Evolutionary conservation across 2,329 filamentous ascomycete genomes (phyloP).

Genomic region (Didymella pomorum): DNA sequence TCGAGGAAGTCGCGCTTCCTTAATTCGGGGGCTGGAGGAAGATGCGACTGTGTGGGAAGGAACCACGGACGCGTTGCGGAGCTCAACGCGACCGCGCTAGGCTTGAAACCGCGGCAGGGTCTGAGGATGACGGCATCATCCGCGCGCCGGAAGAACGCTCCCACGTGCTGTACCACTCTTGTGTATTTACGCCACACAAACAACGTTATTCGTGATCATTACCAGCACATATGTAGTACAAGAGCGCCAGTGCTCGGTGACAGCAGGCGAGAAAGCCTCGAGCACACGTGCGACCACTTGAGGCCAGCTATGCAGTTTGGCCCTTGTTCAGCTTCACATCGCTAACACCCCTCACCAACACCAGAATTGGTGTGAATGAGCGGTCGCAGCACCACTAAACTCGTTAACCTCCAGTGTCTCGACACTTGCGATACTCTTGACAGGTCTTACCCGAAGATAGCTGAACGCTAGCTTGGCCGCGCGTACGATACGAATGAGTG

Average conservation of each 20-base stretch:
- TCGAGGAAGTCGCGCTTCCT: slow-evolving; percentile 1
- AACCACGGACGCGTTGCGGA: slow-evolving; percentile 18
- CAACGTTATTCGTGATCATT: background rate
- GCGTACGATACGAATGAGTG: slow-evolving; percentile 4
- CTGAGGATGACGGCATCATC: slow-evolving; percentile 13
- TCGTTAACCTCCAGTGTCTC: background rate
- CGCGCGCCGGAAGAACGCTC: slow-evolving; percentile 24
- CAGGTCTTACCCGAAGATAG: background rate
- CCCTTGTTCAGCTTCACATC: background rate
- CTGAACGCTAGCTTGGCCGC: background rate
- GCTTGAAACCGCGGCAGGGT: slow-evolving; percentile 10
- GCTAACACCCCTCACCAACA: background rate
- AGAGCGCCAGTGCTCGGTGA: background rate
- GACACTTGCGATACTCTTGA: background rate
- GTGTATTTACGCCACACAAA: background rate
- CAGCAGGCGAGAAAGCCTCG: background rate
- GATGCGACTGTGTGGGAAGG: slow-evolving; percentile 6
- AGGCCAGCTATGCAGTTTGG: background rate
- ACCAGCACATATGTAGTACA: background rate
- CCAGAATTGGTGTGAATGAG: background rate
- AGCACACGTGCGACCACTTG: background rate
- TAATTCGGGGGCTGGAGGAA: slow-evolving; percentile 10
- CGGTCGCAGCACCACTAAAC: background rate
- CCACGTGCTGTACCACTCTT: slow-evolving; percentile 23
- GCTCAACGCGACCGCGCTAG: slow-evolving; percentile 18